Evolutionary conservation across 169 alveolate species (phyloP), one percentile per base, ranked within the genome.

Genomic region (Amoebophrya sp.): DNA sequence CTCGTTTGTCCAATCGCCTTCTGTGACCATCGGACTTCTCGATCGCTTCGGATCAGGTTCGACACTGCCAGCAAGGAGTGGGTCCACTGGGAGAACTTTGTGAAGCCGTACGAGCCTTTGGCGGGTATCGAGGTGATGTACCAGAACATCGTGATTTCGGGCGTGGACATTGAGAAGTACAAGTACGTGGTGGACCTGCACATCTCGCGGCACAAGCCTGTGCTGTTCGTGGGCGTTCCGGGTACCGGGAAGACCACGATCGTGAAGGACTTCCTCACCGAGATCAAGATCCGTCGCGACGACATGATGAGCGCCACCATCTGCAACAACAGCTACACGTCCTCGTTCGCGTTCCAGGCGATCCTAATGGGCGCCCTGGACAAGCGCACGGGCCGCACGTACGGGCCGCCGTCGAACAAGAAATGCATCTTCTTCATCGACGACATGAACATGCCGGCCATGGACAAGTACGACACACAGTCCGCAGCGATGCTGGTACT

Each of bases 381-480:
- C 91, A 97, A 91, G 96, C 95, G 98, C 91, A 95, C 97, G 40
- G 98, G 99, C 48, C 96, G 96, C 90, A 96, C 97, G 87, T 97
- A 93, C 93, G 99, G 99, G 40, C 98, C 99, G 69, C 98, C 98
- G 88, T 97, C 97, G 91, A 96, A 96, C 92, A 97, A 97, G 90
- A 95, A 94, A 88, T 94, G 97, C 78, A 96, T 97, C 91, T 97
- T 95, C 94, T 97, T 97, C 96, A 94, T 97, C 92, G 99, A 97
- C 93, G 99, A 97, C 92, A 89, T 97, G 92, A 97, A 97, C 94
- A 97, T 97, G 98, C 98, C 99, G 26, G 95, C 95, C 89, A 97
- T 97, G 48, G 99, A 97, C 92, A 95, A 95, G 78, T 97, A 96
- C 93, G 99, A 98, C 92, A 97, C 99, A 40, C 98, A 97, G 95